Percentiles rank a stretch among this genome's conserved stretches.
phyloP scores from a whole-genome alignment of 305 asterid genomes.

The Solanum hybrid region DNA sequence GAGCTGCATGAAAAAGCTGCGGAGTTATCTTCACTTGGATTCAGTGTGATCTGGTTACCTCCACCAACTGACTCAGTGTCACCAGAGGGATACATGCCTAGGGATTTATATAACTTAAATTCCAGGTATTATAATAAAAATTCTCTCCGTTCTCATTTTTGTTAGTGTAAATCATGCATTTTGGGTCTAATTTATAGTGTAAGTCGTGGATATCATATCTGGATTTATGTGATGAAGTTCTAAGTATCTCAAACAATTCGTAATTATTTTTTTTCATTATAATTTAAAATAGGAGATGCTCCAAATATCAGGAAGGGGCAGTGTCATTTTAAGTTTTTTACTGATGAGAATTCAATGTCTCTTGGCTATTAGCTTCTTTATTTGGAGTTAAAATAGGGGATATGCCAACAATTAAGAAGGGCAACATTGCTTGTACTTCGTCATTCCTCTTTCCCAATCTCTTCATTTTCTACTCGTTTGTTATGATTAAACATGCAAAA shows the following conservation, averaged over 20 bases:
- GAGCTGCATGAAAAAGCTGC: constrained; percentile 67
- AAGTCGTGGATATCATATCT: background rate
- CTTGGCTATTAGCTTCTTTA: background rate
- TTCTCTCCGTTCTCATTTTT: background rate
- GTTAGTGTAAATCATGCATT: background rate
- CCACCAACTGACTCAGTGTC: constrained; percentile 97
- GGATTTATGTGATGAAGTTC: background rate
- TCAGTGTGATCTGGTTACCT: constrained; percentile 89
- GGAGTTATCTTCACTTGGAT: constrained; percentile 68
- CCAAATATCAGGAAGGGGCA: background rate
- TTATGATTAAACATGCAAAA: background rate
- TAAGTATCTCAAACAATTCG: background rate
- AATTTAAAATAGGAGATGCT: background rate
- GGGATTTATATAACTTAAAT: constrained; percentile 78
- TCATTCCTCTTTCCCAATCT: background rate
- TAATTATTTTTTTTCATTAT: background rate
- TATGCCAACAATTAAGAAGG: background rate
- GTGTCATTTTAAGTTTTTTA: background rate
- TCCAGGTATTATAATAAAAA: constrained; percentile 52
- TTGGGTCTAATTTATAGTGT: background rate
- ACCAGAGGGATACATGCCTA: constrained; percentile 96
- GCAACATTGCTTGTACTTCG: background rate
- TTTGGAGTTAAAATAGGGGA: background rate
- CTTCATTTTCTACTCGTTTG: background rate
- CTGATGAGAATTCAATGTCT: background rate